A percentile compares a stretch with the other conserved stretches of the same genome.
These are phyloP conservation scores for Spinellus fusiger DNA, from an alignment of 192 early-diverging fungal species.

Conservation along the genomic window DNA sequence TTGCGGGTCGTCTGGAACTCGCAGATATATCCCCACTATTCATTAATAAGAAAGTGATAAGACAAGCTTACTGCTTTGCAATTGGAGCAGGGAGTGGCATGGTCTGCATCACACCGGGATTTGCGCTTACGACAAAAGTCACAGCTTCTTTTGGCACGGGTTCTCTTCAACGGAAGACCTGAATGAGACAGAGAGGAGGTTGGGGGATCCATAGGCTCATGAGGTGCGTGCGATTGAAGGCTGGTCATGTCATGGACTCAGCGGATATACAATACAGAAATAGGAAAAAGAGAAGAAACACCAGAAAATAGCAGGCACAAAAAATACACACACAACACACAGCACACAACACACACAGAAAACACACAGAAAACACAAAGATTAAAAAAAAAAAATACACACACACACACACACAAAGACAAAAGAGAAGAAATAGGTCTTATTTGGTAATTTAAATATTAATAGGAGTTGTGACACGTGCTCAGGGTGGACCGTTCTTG, in stretches of 20 bases:
- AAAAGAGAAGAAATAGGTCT: no score
- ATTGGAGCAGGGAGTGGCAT: conserved; percentile 29
- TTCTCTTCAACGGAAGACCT: conserved; percentile 17
- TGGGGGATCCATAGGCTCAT: not conserved
- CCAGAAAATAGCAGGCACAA: conserved; percentile 3
- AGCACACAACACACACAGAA: no score
- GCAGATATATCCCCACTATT: conserved; percentile 23
- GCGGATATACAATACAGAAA: conserved; percentile 4
- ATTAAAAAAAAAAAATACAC: no score
- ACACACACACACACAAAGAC: no score
- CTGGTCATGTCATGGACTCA: not conserved
- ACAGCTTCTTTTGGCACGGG: conserved; percentile 36
- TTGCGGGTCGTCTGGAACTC: conserved; percentile 25
- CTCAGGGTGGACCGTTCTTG: no score
- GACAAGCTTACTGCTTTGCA: conserved; percentile 28
- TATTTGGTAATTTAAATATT: no score
- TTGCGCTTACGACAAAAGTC: conserved; percentile 36
- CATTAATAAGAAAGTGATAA: not conserved
- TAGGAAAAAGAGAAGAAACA: conserved; percentile 11
- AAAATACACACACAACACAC: no score
- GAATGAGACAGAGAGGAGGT: not conserved
- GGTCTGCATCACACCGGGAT: conserved; percentile 33
- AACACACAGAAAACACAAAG: no score
- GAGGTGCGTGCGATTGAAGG: not conserved
- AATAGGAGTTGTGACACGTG: no score